These are phyloP conservation scores for Murraya koenigii DNA, from an alignment of 345 rosid species.

Conservation along the genomic window DNA sequence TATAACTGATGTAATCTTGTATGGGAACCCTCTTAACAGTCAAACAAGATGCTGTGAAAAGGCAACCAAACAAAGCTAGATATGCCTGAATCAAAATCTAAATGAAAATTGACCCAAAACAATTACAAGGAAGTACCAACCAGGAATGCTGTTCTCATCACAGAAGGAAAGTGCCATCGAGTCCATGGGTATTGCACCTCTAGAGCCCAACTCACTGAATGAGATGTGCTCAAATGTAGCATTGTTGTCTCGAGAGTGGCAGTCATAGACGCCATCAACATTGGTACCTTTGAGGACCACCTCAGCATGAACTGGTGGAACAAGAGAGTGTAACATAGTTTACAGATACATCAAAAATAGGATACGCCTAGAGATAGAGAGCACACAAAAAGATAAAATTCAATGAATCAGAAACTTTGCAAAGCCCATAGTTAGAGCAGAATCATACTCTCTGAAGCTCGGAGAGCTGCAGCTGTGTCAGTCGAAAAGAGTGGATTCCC, in stretches of 20 bases:
- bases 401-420: not conserved
- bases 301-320: conserved; percentile 37
- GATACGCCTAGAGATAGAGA: not conserved
- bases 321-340: conserved; percentile 50
- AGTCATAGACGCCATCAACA: conserved; percentile 32
- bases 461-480: conserved; percentile 47
- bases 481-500: conserved; percentile 49
- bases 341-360: not conserved
- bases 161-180: conserved; percentile 44
- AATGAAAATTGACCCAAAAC: not conserved
- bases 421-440: not conserved
- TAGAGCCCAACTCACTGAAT: conserved; percentile 37
- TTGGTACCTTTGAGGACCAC: conserved; percentile 45
- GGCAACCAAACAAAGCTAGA: conserved; percentile 2
- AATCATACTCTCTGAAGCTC: conserved; percentile 43
- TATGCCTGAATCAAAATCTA: not conserved
- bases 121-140: conserved; percentile 19
- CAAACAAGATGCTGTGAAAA: not conserved
- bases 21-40: not conserved
- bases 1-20: not conserved
- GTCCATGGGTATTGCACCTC: conserved; percentile 36
- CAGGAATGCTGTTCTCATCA: conserved; percentile 49
- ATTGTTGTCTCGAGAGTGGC: conserved; percentile 26
- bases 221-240: conserved; percentile 32
- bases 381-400: too few species aligned